These are phyloP conservation scores for Chalciporus piperatus DNA, from an alignment of 768 basidiomycete species.

Conservation along the genomic window DNA sequence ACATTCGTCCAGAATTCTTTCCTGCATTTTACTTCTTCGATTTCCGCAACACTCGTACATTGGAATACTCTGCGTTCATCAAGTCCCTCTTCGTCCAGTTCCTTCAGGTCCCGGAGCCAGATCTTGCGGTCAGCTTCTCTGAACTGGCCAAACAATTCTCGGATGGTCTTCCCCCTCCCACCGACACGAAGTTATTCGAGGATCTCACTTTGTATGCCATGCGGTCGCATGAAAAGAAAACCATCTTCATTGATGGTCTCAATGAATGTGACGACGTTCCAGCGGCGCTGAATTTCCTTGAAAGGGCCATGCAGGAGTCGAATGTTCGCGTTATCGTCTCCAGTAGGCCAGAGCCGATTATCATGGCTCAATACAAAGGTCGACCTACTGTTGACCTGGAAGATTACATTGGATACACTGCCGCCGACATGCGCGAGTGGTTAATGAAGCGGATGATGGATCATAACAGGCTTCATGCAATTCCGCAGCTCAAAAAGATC, in stretches of 20 bases:
- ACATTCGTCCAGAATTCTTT: conserved; percentile 22
- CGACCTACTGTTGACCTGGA: conserved; percentile 22
- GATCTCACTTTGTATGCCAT: conserved; percentile 22
- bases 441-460: conserved; percentile 25
- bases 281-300: conserved; percentile 20
- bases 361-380: conserved; percentile 14
- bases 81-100: conserved; percentile 27
- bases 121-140: conserved; percentile 21
- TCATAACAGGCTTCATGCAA: conserved; percentile 20
- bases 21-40: conserved; percentile 29
- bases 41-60: conserved; percentile 23
- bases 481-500: conserved; percentile 21
- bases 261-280: conserved; percentile 26
- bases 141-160: conserved; percentile 13
- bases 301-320: conserved; percentile 19
- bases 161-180: too few species aligned
- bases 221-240: conserved; percentile 19
- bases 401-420: conserved; percentile 20
- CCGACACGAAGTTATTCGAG: conserved; percentile 10
- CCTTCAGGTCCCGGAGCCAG: conserved; percentile 20
- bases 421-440: conserved; percentile 23
- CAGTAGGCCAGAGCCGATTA: conserved; percentile 21
- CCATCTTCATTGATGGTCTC: conserved; percentile 24
- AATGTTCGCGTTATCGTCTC: conserved; percentile 24
- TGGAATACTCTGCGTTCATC: conserved; percentile 17